Base-by-base conservation (phyloP, 2,329 filamentous ascomycete genomes). In the Pestalotiopsis sp. region DNA sequence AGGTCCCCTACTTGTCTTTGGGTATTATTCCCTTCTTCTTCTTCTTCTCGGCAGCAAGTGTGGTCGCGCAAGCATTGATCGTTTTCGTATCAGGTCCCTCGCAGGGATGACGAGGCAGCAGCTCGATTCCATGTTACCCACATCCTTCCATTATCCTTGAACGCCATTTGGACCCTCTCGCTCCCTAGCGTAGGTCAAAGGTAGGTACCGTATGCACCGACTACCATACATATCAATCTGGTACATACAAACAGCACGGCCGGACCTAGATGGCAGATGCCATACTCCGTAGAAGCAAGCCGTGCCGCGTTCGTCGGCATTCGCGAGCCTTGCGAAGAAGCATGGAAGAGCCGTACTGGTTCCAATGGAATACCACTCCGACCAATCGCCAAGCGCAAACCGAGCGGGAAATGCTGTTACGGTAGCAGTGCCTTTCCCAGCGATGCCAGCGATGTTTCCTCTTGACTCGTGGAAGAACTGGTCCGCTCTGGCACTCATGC, bases 401-500 rank as follows among this genome's bases (percentile, higher is more conserved):
- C 45, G 14, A 52, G 45, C 45, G 45, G 45, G 14, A 52, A n/a
- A 52, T n/a, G 45, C 17, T 52, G 45, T n/a, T 52, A 52, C 45
- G 45, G 45, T 52, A 52, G 45, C 45, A 52, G 5, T 52, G 45
- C 45, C 45, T 52, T 31, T 31, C 27, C 27, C 27, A 59, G 5
- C 14, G 36, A 17, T 17, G 36, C 38, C 25, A 36, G 14, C 39
- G 20, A 61, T 61, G 38, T 38, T n/a, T 52, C 45, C 6, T 36
- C 59, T 61, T 61, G 59, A 61, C 59, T 61, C 59, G 59, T 38
- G 59, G 59, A 61, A 61, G 59, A 61, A 61, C 4, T 61, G 59
- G 4, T 12, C 59, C 59, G 13, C 17, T 36, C 45, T 31, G 25
- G 59, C 59, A 38, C 9, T 17, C 59, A 25, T 20, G 25, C 20